Conservation (phyloP, 1,284 basidiomycete species). For the Rhodotorula glutinis region DNA sequence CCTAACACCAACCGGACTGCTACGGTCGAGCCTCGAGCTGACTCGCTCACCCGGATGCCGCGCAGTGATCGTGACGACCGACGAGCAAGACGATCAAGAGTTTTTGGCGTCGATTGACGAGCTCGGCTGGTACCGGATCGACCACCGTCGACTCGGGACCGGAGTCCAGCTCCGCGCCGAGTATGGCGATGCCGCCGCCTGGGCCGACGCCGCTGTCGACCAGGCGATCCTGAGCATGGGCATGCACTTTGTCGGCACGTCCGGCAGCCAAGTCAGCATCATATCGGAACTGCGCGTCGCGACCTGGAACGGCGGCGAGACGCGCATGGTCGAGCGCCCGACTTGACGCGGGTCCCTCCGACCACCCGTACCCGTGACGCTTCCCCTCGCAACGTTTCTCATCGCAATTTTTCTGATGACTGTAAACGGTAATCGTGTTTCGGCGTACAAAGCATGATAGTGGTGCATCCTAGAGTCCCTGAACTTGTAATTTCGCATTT, state of each 20-base stretch:
- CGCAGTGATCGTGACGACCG: conserved; percentile 65
- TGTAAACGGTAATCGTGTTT: too few relatives aligned
- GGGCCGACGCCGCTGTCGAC: conserved; percentile 54
- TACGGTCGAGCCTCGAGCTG: too few relatives aligned
- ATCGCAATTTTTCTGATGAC: too few relatives aligned
- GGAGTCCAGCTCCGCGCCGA: conserved; percentile 49
- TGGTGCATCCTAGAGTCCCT: too few relatives aligned
- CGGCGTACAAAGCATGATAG: too few relatives aligned
- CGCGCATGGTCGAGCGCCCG: conserved; percentile 57
- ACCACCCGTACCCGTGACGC: too few relatives aligned
- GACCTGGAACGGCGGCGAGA: conserved; percentile 61
- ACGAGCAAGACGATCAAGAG: conserved; percentile 57
- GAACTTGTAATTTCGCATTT: too few relatives aligned
- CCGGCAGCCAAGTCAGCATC: conserved; percentile 64
- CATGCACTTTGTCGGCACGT: conserved; percentile 65
- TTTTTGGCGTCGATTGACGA: conserved; percentile 64
- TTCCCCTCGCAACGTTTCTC: too few relatives aligned
- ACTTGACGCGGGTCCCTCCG: neutral
- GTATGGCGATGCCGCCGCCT: conserved; percentile 25
- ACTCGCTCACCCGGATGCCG: too few relatives aligned
- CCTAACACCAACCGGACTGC: too few relatives aligned
- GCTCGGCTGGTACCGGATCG: conserved; percentile 61
- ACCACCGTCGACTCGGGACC: conserved; percentile 55
- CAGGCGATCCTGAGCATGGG: conserved; percentile 65
- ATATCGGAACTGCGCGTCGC: conserved; percentile 62